Percentiles rank a stretch among this genome's conserved stretches.
Conservation (phyloP, 148 eudicot genomes). For the Cornus kousa region DNA sequence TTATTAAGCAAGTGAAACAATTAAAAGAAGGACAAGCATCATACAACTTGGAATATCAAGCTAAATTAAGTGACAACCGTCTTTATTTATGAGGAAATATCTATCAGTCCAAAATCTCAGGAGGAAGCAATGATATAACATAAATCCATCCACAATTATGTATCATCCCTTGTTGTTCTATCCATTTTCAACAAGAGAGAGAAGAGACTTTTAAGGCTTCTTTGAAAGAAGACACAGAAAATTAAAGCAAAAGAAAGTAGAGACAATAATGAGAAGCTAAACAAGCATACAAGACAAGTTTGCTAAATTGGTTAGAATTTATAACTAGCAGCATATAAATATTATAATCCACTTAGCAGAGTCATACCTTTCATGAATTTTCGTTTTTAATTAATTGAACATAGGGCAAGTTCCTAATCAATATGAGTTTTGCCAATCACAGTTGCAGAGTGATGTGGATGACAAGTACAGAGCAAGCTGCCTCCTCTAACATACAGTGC, state of each 20-base stretch:
- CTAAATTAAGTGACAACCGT: not conserved
- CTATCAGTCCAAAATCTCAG: not conserved
- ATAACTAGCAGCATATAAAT: too few relatives aligned
- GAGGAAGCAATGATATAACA: not conserved
- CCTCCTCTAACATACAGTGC: too few relatives aligned
- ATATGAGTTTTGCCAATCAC: too few relatives aligned
- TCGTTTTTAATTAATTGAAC: too few relatives aligned
- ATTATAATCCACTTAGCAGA: too few relatives aligned
- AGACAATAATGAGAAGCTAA: not conserved
- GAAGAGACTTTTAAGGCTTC: too few relatives aligned
- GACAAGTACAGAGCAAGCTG: too few relatives aligned
- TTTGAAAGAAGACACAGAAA: not conserved
- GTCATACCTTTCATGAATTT: too few relatives aligned
- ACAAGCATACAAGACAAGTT: not conserved
- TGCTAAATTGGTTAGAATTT: too few relatives aligned
- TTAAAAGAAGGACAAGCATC: not conserved
- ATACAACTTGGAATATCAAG: not conserved
- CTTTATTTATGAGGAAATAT: not conserved
- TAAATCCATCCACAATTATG: not conserved
- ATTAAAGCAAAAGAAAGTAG: not conserved
- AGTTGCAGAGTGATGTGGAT: too few relatives aligned
- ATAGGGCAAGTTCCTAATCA: too few relatives aligned
- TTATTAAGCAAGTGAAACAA: not conserved
- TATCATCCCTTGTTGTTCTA: not conserved
- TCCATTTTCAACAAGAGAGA: not conserved